Conservation (phyloP, 352 stramenopile genomes). For the Phytopythium cucurbitacearum region DNA sequence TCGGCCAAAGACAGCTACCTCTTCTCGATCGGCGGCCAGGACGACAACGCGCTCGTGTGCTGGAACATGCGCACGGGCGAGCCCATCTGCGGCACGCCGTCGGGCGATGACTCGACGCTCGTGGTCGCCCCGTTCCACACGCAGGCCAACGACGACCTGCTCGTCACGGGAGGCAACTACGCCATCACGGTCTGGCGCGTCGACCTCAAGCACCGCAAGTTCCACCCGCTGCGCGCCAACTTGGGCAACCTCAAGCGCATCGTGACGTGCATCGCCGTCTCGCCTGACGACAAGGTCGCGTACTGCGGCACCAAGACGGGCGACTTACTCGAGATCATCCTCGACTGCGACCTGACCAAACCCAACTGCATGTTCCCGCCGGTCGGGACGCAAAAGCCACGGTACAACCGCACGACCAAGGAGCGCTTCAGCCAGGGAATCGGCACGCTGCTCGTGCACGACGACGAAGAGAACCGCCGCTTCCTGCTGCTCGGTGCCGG, state of each 20-base stretch:
- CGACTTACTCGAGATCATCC: slow-evolving; percentile 93
- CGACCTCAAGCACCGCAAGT: slow-evolving; percentile 88
- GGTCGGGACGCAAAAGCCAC: slow-evolving; percentile 74
- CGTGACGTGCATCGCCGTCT: slow-evolving; percentile 91
- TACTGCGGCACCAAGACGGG: slow-evolving; percentile 95
- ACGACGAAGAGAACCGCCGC: slow-evolving; percentile 85
- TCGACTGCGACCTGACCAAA: slow-evolving; percentile 94
- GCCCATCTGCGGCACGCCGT: slow-evolving; percentile 91
- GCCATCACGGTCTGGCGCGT: slow-evolving; percentile 88
- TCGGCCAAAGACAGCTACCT: slow-evolving; percentile 86
- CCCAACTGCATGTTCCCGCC: slow-evolving; percentile 72
- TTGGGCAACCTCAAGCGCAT: slow-evolving; percentile 93
- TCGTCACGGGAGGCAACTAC: slow-evolving; percentile 95
- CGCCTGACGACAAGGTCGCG: slow-evolving; percentile 89
- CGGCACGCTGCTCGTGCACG: slow-evolving; percentile 79
- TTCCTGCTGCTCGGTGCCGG: slow-evolving; percentile 89
- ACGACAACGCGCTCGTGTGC: slow-evolving; percentile 97
- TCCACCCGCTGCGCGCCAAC: slow-evolving; percentile 92
- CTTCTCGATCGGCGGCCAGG: slow-evolving; percentile 91
- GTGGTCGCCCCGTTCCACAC: slow-evolving; percentile 86
- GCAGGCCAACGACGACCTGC: slow-evolving; percentile 84
- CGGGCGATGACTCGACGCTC: slow-evolving; percentile 91
- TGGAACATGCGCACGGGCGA: slow-evolving; percentile 90
- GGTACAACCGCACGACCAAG: slow-evolving; percentile 89
- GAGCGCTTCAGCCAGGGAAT: slow-evolving; percentile 93